Percentiles rank a stretch among this genome's conserved stretches.
phyloP scores from a whole-genome alignment of 495 filamentous ascomycete species.

The Xylaria curta region DNA sequence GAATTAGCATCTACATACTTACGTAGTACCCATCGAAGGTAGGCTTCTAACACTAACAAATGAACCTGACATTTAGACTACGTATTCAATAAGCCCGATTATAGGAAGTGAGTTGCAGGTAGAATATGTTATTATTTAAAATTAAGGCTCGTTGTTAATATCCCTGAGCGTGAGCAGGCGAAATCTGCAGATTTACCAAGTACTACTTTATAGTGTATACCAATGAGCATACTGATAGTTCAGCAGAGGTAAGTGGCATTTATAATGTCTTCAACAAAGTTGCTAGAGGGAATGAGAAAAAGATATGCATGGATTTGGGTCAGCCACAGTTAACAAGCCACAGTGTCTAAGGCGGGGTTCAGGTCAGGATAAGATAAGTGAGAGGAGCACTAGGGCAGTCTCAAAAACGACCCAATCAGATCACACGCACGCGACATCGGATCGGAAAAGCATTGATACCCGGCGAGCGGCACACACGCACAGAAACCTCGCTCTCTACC shows the following conservation, averaged over 20 bases:
- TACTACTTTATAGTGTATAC: not conserved
- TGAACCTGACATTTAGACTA: not conserved
- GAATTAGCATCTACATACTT: not conserved
- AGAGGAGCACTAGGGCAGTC: constrained; percentile 27
- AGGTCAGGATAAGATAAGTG: constrained; percentile 23
- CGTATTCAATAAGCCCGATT: not conserved
- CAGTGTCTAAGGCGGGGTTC: constrained; percentile 17
- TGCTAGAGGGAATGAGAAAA: too few relatives aligned
- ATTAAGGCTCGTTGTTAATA: not conserved
- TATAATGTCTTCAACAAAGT: too few relatives aligned
- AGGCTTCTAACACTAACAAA: not conserved
- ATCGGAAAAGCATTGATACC: constrained; percentile 30
- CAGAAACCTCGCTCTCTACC: constrained; percentile 25
- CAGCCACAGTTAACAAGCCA: constrained; percentile 26
- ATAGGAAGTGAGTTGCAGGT: not conserved
- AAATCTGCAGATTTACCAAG: not conserved
- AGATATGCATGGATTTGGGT: not conserved
- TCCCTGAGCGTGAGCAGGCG: too few relatives aligned
- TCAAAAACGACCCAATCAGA: constrained; percentile 28
- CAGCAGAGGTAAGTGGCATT: not conserved
- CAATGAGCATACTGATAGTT: not conserved
- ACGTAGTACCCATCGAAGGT: not conserved
- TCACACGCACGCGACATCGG: not conserved
- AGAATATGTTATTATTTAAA: not conserved
- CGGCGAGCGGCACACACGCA: constrained; percentile 21